Percentiles rank a stretch among this genome's conserved stretches.
These are phyloP conservation scores for Pichia sp. DNA, from an alignment of 1,139 yeast species.

Conservation along the genomic window DNA sequence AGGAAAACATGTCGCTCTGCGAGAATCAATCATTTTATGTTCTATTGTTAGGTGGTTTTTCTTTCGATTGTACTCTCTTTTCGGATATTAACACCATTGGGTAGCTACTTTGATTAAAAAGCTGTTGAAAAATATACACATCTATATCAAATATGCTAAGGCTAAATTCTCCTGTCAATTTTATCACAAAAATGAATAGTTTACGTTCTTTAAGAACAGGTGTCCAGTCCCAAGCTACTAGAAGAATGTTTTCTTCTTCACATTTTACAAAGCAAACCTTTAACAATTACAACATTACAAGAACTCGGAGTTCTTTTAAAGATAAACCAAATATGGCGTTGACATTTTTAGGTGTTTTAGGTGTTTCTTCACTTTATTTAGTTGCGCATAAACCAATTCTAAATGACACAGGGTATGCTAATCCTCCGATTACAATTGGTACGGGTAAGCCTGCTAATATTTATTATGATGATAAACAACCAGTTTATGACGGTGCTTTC, in stretches of 20 bases:
- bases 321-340: constrained; percentile 13
- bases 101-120: too few relatives aligned
- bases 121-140: too few relatives aligned
- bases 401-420: constrained; percentile 20
- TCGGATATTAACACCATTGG: too few relatives aligned
- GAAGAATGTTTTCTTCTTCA: constrained; percentile 5
- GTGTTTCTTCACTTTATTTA: constrained; percentile 14
- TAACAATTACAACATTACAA: background rate
- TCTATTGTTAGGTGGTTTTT: too few relatives aligned
- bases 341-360: constrained; percentile 16
- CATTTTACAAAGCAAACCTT: background rate
- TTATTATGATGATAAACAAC: constrained; percentile 13
- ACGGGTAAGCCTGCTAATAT: constrained; percentile 12
- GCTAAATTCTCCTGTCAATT: constrained; percentile 1
- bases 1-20: background rate
- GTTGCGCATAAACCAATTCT: constrained; percentile 16
- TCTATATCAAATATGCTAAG: constrained; percentile 6
- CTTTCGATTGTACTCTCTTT: too few relatives aligned
- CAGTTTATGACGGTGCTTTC: constrained; percentile 31
- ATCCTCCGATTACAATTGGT: constrained; percentile 8
- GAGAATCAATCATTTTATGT: too few relatives aligned
- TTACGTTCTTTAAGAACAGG: constrained; percentile 3
- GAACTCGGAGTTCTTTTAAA: background rate
- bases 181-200: background rate
- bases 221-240: constrained; percentile 11